These are phyloP conservation scores for Euphorbia pulcherrima DNA, from an alignment of 345 rosid species.

Conservation along the genomic window DNA sequence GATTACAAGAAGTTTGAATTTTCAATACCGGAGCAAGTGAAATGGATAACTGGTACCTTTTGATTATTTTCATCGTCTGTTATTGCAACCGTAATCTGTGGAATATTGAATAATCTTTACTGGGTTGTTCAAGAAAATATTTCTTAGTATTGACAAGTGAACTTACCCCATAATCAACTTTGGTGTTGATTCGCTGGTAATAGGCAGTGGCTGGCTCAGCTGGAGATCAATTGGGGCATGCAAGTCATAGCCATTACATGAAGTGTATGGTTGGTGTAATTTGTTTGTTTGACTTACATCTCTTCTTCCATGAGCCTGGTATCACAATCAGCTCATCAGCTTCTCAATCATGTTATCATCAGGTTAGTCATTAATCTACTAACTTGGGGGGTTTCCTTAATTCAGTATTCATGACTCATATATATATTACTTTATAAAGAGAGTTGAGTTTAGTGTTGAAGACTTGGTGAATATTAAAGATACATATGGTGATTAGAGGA, in stretches of 20 bases:
- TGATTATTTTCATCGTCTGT: slow-evolving; percentile 1
- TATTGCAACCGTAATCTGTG: slow-evolving; percentile 39
- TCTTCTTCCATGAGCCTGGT: slow-evolving; percentile 33
- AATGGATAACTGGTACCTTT: slow-evolving; percentile 12
- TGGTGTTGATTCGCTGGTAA: slow-evolving; percentile 25
- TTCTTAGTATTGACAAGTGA: neutral
- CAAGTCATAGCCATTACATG: slow-evolving; percentile 31
- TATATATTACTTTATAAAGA: neutral
- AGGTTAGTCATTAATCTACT: neutral
- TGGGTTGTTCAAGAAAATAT: neutral
- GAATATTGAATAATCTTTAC: slow-evolving; percentile 9
- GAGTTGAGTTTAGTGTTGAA: neutral
- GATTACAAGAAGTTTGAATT: slow-evolving; percentile 12
- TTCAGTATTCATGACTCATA: neutral
- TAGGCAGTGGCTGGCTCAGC: slow-evolving; percentile 48
- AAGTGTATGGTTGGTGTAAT: slow-evolving; percentile 20
- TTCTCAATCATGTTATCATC: neutral
- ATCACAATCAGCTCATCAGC: neutral
- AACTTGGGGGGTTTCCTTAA: neutral
- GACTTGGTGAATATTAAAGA: neutral
- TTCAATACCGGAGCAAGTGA: slow-evolving; percentile 12
- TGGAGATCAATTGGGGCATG: slow-evolving; percentile 39
- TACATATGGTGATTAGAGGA: slow-evolving; percentile 1
- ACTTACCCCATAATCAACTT: slow-evolving; percentile 42
- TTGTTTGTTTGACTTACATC: slow-evolving; percentile 24